Base-by-base conservation (phyloP, 2,329 filamentous ascomycete species). In the Huntiella bhutanensis region DNA sequence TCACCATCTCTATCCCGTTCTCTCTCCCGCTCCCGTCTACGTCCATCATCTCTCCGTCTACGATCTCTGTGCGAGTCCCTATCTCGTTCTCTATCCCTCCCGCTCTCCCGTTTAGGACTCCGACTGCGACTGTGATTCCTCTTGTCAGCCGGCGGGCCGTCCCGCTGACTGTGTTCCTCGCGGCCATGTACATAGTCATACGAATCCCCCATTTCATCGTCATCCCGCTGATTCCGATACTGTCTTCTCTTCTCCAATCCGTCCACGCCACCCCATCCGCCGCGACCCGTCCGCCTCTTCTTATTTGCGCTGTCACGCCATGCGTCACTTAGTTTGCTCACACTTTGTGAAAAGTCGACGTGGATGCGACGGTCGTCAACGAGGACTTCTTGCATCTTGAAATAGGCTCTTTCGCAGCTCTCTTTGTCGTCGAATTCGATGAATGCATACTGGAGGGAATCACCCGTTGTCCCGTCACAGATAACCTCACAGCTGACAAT, bases 341-440 rank as follows among this genome's bases (percentile, higher is more conserved):
- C 91, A 58, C 85, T 94, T 64, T 98, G 91, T 8, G 87, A 95
- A 62, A 98, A 98, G 63, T 98, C 91, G 47, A 98, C 91, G 58
- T 98, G 91, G 52, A 98, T 98, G 37, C 91, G 80, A 53, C 94
- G 83, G 55, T 98, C 91, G 56, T 98, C 91, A 53, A 98, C 96
- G 47, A 98, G 66, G 1, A 96, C 88, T 2, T 81, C 85, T 60
- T 98, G 86, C 91, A 98, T 98, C 64, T 98, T 98, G 66, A 92
- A 91, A 58, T 95, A 98, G 2, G 91, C 91, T 45, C 83, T 77
- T 63, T 98, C 91, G 60, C 91, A 96, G 45, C 88, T 82, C 53
- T 80, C 75, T 63, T 95, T 91, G 47, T 92, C 82, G 49, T 88
- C 83, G 56, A 88, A 98, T 59, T 98, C 91, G 56, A 98, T 92